These are phyloP conservation scores for Geranomyces variabilis DNA, from an alignment of 192 early-diverging fungal species.

Conservation along the genomic window DNA sequence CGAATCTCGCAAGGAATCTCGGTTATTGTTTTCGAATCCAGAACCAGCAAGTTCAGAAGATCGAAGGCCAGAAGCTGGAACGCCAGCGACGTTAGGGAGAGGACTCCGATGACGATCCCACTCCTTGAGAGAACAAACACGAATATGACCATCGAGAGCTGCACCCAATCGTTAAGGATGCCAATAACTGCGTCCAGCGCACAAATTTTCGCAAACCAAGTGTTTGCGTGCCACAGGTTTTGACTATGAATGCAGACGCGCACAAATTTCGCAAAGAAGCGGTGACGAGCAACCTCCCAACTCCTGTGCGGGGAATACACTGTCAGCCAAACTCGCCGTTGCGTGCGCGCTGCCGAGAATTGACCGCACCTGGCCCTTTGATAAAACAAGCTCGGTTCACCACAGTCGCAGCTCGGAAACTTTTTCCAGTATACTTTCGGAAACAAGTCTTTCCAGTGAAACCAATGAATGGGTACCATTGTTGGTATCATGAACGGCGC, in stretches of 20 bases:
- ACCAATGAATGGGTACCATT: conserved; percentile 18
- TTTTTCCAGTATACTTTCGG: conserved; percentile 30
- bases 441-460: conserved; percentile 33
- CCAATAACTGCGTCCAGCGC: conserved; percentile 8
- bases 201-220: conserved; percentile 17
- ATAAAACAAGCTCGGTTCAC: conserved; percentile 34
- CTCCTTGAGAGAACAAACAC: background rate
- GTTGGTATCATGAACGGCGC: conserved; percentile 14
- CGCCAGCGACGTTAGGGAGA: background rate
- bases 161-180: conserved; percentile 8
- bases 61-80: conserved; percentile 1
- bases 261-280: conserved; percentile 5
- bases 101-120: background rate
- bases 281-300: conserved; percentile 18
- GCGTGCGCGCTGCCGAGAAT: background rate
- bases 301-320: too few species aligned
- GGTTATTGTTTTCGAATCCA: background rate
- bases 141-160: background rate
- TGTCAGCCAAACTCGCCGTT: background rate
- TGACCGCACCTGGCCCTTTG: conserved; percentile 11
- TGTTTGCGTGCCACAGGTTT: background rate
- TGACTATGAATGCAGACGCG: conserved; percentile 1
- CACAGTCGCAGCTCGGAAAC: conserved; percentile 8
- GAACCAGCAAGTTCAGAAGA: background rate
- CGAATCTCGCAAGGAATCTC: conserved; percentile 3